phyloP scores from a whole-genome alignment of 2,329 filamentous ascomycete genomes.

The Tolypocladium amazonense region DNA sequence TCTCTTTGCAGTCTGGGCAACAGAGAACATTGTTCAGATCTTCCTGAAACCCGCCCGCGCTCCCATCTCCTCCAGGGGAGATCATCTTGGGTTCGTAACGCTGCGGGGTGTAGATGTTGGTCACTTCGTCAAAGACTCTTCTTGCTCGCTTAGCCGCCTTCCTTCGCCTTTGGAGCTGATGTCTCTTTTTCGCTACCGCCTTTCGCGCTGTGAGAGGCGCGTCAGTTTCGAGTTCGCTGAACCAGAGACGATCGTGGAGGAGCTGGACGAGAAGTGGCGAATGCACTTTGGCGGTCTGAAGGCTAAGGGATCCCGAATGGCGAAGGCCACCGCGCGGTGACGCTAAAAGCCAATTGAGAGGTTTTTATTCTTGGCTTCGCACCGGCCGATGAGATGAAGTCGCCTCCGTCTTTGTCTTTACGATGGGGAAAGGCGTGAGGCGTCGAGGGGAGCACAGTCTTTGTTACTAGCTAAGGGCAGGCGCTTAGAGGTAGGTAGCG shows the following conservation, averaged over 20 bases:
- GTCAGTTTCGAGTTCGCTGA: constrained; percentile 13
- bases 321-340: background rate
- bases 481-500: background rate
- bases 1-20: constrained; percentile 84
- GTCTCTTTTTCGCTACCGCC: constrained; percentile 20
- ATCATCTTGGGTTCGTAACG: constrained; percentile 36
- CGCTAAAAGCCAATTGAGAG: background rate
- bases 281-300: constrained; percentile 52
- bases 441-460: background rate
- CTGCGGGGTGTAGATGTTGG: constrained; percentile 32
- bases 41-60: constrained; percentile 50
- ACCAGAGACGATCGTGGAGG: constrained; percentile 31
- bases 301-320: background rate
- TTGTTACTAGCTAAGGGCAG: background rate
- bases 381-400: background rate
- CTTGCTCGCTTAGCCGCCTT: constrained; percentile 23
- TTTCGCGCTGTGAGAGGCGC: constrained; percentile 8
- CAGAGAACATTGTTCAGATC: constrained; percentile 79
- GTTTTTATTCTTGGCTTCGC: background rate
- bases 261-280: constrained; percentile 58
- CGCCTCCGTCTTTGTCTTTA: background rate
- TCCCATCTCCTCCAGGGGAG: constrained; percentile 22
- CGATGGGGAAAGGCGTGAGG: background rate
- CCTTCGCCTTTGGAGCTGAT: constrained; percentile 20
- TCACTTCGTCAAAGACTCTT: constrained; percentile 27